These are phyloP conservation scores for Solanum hybrid DNA, from an alignment of 305 asterid genomes.

Conservation along the genomic window DNA sequence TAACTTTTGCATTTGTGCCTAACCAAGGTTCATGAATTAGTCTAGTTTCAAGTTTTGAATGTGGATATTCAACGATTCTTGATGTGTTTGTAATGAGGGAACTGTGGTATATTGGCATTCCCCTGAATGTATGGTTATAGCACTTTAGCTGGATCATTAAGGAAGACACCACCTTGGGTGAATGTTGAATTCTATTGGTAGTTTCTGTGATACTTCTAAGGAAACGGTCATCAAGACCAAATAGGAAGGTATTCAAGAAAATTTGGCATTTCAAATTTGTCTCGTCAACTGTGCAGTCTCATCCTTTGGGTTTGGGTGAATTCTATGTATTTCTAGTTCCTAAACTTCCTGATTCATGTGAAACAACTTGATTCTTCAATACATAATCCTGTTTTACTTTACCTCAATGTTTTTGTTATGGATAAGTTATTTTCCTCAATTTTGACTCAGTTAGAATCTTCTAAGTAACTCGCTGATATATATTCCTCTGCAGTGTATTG, in stretches of 20 bases:
- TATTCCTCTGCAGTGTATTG: constrained; percentile 40
- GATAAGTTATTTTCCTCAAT: background rate
- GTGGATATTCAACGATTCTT: background rate
- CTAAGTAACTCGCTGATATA: background rate
- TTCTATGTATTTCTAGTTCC: background rate
- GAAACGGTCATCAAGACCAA: background rate
- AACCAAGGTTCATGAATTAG: background rate
- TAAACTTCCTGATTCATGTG: background rate
- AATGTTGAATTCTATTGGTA: background rate
- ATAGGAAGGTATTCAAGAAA: background rate
- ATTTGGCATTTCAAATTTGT: background rate
- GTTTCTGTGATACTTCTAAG: background rate
- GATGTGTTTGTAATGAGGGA: background rate
- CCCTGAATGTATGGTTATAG: background rate
- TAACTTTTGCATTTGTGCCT: background rate
- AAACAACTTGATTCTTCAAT: background rate
- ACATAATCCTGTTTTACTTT: background rate
- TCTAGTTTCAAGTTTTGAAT: background rate
- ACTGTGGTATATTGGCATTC: background rate
- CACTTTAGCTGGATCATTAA: background rate
- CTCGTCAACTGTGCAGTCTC: background rate
- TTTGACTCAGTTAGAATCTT: background rate
- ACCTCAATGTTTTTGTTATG: background rate
- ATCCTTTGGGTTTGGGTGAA: background rate
- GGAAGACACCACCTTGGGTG: background rate